Evolutionary conservation across 495 filamentous ascomycete species (phyloP).

Genomic region (Astrothelium subdiscretum): DNA sequence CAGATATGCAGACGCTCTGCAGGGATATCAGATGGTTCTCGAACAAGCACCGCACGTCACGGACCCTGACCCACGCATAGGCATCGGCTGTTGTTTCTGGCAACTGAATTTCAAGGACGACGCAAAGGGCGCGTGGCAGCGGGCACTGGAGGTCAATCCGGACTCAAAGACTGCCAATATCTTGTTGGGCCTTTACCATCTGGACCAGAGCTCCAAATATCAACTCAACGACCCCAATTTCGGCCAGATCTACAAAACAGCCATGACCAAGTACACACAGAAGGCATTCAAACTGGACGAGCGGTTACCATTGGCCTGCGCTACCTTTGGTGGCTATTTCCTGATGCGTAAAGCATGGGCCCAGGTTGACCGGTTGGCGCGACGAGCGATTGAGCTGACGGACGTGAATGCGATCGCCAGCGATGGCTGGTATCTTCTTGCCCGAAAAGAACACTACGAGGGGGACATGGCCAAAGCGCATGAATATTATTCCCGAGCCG

Average conservation of each 20-base stretch:
- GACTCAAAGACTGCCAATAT: conserved; percentile 86
- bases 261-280: conserved; percentile 87
- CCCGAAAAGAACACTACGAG: conserved; percentile 71
- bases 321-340: conserved; percentile 82
- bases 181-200: conserved; percentile 76
- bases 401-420: conserved; percentile 92
- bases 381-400: conserved; percentile 87
- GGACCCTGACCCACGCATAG: conserved; percentile 93
- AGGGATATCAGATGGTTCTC: conserved; percentile 76
- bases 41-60: conserved; percentile 71
- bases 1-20: conserved; percentile 68
- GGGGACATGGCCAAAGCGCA: conserved; percentile 55
- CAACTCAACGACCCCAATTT: conserved; percentile 70
- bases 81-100: conserved; percentile 93
- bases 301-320: conserved; percentile 78
- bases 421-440: conserved; percentile 92
- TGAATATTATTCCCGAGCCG: conserved; percentile 77
- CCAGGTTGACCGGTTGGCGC: conserved; percentile 73
- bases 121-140: conserved; percentile 80
- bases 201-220: conserved; percentile 69
- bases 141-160: conserved; percentile 73
- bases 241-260: conserved; percentile 70
- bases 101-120: conserved; percentile 87
- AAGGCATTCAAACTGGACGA: conserved; percentile 93
- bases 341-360: conserved; percentile 60